These are phyloP conservation scores for Sporisorium sorghi DNA, from an alignment of 1,284 basidiomycete species.

Conservation along the genomic window DNA sequence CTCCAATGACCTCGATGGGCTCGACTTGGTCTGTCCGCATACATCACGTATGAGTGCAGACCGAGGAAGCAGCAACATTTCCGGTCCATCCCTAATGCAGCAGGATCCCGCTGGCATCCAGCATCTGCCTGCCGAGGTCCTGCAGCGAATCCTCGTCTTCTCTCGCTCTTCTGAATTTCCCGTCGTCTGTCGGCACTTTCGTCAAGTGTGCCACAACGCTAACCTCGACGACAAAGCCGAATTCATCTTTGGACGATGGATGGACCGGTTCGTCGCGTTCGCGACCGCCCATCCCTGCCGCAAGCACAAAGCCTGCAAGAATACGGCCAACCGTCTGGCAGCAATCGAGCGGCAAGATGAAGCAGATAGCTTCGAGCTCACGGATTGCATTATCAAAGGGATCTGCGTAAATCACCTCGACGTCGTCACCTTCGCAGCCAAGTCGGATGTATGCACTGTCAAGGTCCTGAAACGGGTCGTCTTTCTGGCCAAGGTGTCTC, in stretches of 20 bases:
- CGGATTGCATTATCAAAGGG: background rate
- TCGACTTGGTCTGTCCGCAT: conserved; percentile 30
- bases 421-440: conserved; percentile 22
- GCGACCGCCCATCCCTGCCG: conserved; percentile 9
- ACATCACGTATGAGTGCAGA: conserved; percentile 25
- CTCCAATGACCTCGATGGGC: background rate
- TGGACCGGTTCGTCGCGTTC: conserved; percentile 7
- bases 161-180: conserved; percentile 23
- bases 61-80: conserved; percentile 3
- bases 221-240: conserved; percentile 14
- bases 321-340: conserved; percentile 3
- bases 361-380: background rate
- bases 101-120: conserved; percentile 18
- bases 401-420: conserved; percentile 7
- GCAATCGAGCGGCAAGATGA: background rate
- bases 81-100: no score
- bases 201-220: conserved; percentile 13
- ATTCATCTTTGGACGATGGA: conserved; percentile 29
- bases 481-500: background rate
- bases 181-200: conserved; percentile 21
- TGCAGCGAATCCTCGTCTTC: conserved; percentile 30
- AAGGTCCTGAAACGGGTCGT: conserved; percentile 18
- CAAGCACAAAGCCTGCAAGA: conserved; percentile 19
- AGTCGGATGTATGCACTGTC: conserved; percentile 27
- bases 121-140: conserved; percentile 36